These are phyloP conservation scores for Ophiostoma ulmi DNA, from an alignment of 2,329 filamentous ascomycete species.

Conservation along the genomic window DNA sequence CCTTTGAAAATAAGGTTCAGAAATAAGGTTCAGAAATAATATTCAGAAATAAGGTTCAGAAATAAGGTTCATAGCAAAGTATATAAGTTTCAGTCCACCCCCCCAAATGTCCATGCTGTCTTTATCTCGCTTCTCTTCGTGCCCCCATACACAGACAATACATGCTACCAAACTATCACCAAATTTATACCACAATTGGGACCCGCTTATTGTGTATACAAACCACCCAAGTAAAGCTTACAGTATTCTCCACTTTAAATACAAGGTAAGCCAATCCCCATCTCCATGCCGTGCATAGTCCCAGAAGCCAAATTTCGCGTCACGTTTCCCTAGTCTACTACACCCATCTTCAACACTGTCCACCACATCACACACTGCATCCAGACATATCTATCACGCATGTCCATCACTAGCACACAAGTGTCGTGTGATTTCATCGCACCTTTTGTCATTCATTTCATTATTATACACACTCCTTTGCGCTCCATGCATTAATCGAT, in stretches of 20 bases:
- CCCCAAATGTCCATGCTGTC: too few species aligned
- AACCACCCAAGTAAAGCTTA: not conserved
- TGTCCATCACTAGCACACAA: not conserved
- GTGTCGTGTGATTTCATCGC: not conserved
- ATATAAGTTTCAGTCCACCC: too few species aligned
- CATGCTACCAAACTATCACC: too few species aligned
- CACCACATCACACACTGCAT: not conserved
- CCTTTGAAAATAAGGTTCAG: too few species aligned
- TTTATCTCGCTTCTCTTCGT: too few species aligned
- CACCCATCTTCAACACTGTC: not conserved
- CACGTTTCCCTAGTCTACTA: not conserved
- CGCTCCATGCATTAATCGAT: not conserved
- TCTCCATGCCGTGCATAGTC: not conserved
- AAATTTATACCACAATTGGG: not conserved
- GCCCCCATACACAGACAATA: too few species aligned
- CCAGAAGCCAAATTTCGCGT: slow-evolving; percentile 1
- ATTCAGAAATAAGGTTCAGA: too few species aligned
- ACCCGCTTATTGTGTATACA: not conserved
- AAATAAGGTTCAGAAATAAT: too few species aligned
- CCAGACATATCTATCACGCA: not conserved
- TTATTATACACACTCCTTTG: not conserved
- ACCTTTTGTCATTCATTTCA: not conserved
- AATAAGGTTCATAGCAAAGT: too few species aligned
- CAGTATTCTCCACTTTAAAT: not conserved
- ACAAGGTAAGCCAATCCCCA: not conserved